These are phyloP conservation scores for Colletotrichum sp. DNA, from an alignment of 2,329 filamentous ascomycete genomes.

Conservation along the genomic window DNA sequence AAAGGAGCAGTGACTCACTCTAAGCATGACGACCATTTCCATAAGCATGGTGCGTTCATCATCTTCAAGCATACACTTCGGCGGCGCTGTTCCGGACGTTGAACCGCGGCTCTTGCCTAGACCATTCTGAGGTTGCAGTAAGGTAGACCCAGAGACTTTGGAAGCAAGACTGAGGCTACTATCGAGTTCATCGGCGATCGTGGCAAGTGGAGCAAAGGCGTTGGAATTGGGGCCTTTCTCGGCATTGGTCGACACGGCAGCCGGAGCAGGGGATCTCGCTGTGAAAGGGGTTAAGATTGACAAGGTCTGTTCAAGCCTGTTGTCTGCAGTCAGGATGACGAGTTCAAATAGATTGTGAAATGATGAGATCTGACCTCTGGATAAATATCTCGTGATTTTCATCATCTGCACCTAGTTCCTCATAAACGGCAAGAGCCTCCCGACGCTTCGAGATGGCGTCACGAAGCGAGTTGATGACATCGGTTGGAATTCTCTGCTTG, in stretches of 20 bases:
- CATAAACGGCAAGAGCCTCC: not conserved
- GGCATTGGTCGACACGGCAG: not conserved
- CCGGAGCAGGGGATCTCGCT: not conserved
- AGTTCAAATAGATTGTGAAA: not conserved
- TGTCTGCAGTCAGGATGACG: fast-evolving
- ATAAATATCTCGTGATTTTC: not conserved
- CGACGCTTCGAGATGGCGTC: not conserved
- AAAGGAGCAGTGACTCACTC: too few species aligned
- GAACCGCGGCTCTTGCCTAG: too few species aligned
- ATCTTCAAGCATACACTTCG: too few species aligned
- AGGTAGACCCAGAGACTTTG: too few species aligned
- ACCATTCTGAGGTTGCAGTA: too few species aligned
- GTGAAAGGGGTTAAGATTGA: not conserved
- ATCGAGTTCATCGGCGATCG: not conserved
- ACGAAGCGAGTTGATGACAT: not conserved
- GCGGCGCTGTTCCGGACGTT: too few species aligned
- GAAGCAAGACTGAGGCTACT: too few species aligned
- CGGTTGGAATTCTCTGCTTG: not conserved
- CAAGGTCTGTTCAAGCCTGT: not conserved
- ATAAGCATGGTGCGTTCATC: too few species aligned
- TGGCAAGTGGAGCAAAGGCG: not conserved
- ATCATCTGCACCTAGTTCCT: not conserved
- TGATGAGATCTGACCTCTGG: not conserved
- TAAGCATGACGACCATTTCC: too few species aligned
- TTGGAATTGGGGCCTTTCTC: fast-evolving